Percentiles rank a stretch among this genome's conserved stretches.
Evolutionary conservation across 768 basidiomycete species (phyloP).

Genomic region (Symmetrospora coprosmae): DNA sequence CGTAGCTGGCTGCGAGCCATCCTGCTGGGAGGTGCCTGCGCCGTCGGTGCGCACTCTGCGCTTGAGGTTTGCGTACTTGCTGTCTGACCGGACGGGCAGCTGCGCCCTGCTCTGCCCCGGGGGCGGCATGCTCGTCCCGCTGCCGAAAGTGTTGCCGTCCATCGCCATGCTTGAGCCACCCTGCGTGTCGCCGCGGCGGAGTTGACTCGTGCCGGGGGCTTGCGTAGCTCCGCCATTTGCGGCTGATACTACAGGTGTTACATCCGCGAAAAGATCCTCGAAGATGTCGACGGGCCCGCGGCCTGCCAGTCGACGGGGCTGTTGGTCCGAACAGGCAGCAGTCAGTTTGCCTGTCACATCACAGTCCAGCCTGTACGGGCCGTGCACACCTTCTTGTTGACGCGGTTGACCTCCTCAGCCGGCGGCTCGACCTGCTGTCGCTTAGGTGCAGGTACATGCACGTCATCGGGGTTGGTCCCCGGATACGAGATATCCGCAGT

Average conservation of each 20-base stretch:
- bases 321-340: too few relatives aligned
- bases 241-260: neutral
- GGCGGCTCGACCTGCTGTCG: neutral
- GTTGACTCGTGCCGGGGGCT: too few relatives aligned
- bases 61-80: slow-evolving; percentile 15
- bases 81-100: neutral
- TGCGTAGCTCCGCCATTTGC: neutral
- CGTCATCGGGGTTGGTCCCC: neutral
- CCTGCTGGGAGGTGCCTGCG: too few relatives aligned
- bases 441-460: neutral
- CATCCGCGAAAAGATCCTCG: neutral
- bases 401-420: neutral
- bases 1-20: too few relatives aligned
- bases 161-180: neutral
- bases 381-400: slow-evolving; percentile 11
- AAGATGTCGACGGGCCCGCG: neutral
- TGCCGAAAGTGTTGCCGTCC: neutral
- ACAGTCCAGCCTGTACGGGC: too few relatives aligned
- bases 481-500: slow-evolving; percentile 4
- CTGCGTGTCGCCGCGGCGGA: neutral
- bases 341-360: too few relatives aligned
- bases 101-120: neutral
- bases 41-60: neutral
- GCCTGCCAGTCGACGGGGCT: neutral
- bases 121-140: too few relatives aligned